A percentile compares a stretch with the other conserved stretches of the same genome.
Conservation (phyloP, 2,329 filamentous ascomycete species). For the Chaetomiaceae sp. region DNA sequence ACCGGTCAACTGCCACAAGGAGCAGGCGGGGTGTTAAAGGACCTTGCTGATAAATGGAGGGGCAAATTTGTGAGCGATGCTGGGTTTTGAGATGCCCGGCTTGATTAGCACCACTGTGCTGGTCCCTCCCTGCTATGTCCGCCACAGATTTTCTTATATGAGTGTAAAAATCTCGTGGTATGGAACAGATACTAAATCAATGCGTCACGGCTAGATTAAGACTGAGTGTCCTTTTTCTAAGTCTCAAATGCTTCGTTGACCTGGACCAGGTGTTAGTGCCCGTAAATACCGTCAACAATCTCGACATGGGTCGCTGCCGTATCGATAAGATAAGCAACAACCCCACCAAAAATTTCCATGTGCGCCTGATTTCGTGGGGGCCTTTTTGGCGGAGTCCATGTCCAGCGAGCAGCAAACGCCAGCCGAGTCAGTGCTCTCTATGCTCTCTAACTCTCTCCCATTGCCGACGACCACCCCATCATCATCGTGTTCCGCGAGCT, state of each 20-base stretch:
- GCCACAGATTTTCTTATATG: no score
- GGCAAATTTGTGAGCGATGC: slow-evolving; percentile 40
- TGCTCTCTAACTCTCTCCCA: neutral
- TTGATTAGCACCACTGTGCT: no score
- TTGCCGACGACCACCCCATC: neutral
- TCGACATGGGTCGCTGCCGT: no score
- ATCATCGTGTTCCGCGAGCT: neutral
- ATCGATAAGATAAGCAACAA: slow-evolving; percentile 27
- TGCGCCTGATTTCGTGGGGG: slow-evolving; percentile 2
- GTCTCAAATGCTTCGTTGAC: no score
- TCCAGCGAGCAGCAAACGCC: neutral
- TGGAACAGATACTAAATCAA: no score
- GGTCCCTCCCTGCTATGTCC: no score
- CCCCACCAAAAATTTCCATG: slow-evolving; percentile 29
- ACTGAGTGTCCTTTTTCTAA: no score
- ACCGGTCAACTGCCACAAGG: neutral
- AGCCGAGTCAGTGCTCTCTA: no score
- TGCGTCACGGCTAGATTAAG: no score
- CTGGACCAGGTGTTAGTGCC: no score
- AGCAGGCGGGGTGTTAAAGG: slow-evolving; percentile 17
- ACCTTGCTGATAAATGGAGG: slow-evolving; percentile 36
- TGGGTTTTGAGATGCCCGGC: neutral
- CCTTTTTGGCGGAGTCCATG: neutral
- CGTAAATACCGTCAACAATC: no score
- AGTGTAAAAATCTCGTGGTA: no score